Evolutionary conservation across 2,329 filamentous ascomycete genomes (phyloP).

Genomic region (Ophiostoma novo-ulmi): DNA sequence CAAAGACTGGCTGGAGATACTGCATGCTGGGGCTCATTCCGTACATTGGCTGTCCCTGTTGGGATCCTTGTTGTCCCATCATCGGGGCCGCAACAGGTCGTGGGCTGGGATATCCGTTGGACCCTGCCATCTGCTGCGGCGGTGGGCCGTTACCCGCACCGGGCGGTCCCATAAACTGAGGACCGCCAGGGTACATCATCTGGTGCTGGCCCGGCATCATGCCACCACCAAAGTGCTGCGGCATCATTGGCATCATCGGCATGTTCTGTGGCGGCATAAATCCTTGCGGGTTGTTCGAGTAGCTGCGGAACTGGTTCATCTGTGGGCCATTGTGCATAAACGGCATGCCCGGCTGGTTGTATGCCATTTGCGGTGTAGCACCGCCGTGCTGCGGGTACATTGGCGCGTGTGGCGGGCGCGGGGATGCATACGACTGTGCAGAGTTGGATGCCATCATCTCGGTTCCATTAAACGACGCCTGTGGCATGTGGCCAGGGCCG

Average conservation of each 20-base stretch:
- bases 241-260: conserved; percentile 79
- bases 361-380: conserved; percentile 64
- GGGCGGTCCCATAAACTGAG: conserved; percentile 60
- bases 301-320: conserved; percentile 64
- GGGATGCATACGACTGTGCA: conserved; percentile 79
- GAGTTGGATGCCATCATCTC: conserved; percentile 88
- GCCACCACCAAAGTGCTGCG: conserved; percentile 69
- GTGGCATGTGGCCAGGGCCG: conserved; percentile 62
- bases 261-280: conserved; percentile 66
- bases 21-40: conserved; percentile 71
- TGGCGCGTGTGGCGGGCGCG: conserved; percentile 65
- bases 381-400: conserved; percentile 66
- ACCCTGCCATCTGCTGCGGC: conserved; percentile 57
- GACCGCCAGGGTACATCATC: conserved; percentile 73
- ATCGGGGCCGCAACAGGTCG: conserved; percentile 67
- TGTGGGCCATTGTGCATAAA: conserved; percentile 67
- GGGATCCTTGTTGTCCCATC: conserved; percentile 93
- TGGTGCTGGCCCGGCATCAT: conserved; percentile 62
- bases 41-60: conserved; percentile 76
- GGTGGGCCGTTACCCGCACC: conserved; percentile 36
- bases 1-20: conserved; percentile 69
- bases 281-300: conserved; percentile 67
- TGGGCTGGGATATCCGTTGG: conserved; percentile 82
- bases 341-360: conserved; percentile 63
- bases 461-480: conserved; percentile 58